Percentiles rank a stretch among this genome's conserved stretches.
These are phyloP conservation scores for Cladosporium austrohemisphaericum DNA, from an alignment of 2,329 filamentous ascomycete species.

Conservation along the genomic window DNA sequence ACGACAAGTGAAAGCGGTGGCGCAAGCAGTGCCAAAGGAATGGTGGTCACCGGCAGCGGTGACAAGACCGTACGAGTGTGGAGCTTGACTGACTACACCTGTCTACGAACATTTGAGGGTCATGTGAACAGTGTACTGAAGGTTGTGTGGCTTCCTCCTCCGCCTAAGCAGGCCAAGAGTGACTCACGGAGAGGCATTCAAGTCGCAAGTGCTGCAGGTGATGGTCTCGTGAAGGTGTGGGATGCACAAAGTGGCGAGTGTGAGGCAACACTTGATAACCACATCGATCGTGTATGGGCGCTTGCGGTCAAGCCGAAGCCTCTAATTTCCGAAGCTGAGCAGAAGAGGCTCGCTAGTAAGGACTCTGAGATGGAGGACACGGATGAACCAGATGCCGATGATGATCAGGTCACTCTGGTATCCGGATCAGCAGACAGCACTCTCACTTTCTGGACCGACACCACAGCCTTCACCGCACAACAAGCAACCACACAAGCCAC, in stretches of 20 bases:
- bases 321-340: conserved; percentile 13
- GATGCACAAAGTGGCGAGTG: conserved; percentile 79
- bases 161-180: conserved; percentile 36
- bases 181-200: conserved; percentile 58
- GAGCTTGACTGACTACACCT: conserved; percentile 88
- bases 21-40: conserved; percentile 68
- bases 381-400: conserved; percentile 28
- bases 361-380: conserved; percentile 29
- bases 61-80: conserved; percentile 96
- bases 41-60: conserved; percentile 85
- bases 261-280: conserved; percentile 90
- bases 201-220: conserved; percentile 83
- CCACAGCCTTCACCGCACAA: conserved; percentile 72
- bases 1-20: conserved; percentile 61
- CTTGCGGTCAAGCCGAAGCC: conserved; percentile 64
- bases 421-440: conserved; percentile 91
- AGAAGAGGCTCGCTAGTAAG: conserved; percentile 22
- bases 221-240: conserved; percentile 96
- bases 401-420: conserved; percentile 51
- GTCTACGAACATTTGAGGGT: conserved; percentile 89
- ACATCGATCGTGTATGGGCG: conserved; percentile 93
- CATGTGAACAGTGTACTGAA: conserved; percentile 95
- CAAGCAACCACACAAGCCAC: conserved; percentile 70
- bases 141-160: conserved; percentile 72
- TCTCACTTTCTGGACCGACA: conserved; percentile 94